Evolutionary conservation across 345 rosid genomes (phyloP), one percentile per base, ranked within the genome.

Genomic region (Moricandia arvensis): DNA sequence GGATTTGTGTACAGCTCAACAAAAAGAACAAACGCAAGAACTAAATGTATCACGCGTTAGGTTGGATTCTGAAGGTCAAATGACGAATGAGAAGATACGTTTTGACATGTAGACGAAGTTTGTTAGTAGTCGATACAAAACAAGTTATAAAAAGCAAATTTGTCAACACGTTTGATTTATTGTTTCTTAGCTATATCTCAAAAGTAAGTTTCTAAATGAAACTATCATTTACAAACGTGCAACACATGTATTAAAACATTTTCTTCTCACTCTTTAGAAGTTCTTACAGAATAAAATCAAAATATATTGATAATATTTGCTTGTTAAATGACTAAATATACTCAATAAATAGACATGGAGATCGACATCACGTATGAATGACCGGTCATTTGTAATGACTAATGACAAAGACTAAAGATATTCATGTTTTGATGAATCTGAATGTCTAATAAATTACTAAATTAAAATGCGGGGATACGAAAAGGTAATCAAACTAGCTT

Each of bases 11-110:
- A 49, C 13, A 12, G 34, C 33, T 67, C 76, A 58, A 29, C 72
- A 59, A 15, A 65, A 71, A 27, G 55, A 71, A 35, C 34, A 77
- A 77, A 77, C 63, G 71, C 35, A 71, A 66, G 63, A 77, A 66
- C 76, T 65, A 12, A 59, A 59, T 59, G 47, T 51, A 59, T 58
- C 63, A 78, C n/a, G 63, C 59, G 69, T 78, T 78, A 78, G 73
- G 81, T 65, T 71, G 71, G 76, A 33, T 64, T 77, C 65, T 71
- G 45, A 72, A 78, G 54, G 45, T 51, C 71, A 70, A 41, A 51
- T 64, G 73, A 77, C 76, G 81, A 58, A 59, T 18, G 24, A 0
- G 26, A 27, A 66, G 68, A 45, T 77, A 71, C 76, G 73, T 66
- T n/a, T 26, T 41, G 61, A 58, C 31, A 66, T 66, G n/a, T 17